A percentile compares a stretch with the other conserved stretches of the same genome.
Evolutionary conservation across 495 filamentous ascomycete species (phyloP).

Genomic region (Glutinoglossum americanum): DNA sequence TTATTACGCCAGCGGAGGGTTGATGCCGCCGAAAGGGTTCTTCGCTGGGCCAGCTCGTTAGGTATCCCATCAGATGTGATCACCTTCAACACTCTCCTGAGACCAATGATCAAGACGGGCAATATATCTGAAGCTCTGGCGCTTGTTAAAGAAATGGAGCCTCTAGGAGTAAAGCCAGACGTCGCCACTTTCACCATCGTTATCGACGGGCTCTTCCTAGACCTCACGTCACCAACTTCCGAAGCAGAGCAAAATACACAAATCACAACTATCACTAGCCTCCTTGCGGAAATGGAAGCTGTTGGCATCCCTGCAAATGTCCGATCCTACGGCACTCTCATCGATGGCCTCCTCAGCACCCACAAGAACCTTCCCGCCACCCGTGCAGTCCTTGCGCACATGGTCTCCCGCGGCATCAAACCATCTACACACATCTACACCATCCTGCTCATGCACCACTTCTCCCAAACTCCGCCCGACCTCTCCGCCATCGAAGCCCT

Average conservation of each 20-base stretch:
- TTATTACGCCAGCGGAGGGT: slow-evolving; percentile 22
- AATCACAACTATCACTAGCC: slow-evolving; percentile 13
- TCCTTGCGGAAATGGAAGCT: slow-evolving; percentile 31
- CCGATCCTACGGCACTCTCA: slow-evolving; percentile 37
- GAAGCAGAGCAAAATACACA: slow-evolving; percentile 19
- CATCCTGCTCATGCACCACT: slow-evolving; percentile 46
- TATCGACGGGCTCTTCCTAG: slow-evolving; percentile 25
- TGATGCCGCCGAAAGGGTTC: slow-evolving; percentile 24
- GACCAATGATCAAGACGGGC: slow-evolving; percentile 26
- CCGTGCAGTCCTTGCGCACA: slow-evolving; percentile 36
- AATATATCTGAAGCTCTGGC: slow-evolving; percentile 16
- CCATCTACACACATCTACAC: slow-evolving; percentile 43
- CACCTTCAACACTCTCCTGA: slow-evolving; percentile 51
- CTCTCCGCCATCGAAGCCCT: slow-evolving; percentile 32
- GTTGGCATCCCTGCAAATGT: slow-evolving; percentile 31
- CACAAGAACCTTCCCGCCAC: slow-evolving; percentile 25
- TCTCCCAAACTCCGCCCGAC: slow-evolving; percentile 31
- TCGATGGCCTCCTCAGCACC: slow-evolving; percentile 34
- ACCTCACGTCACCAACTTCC: slow-evolving; percentile 8
- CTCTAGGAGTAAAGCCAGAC: slow-evolving; percentile 23
- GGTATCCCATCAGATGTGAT: slow-evolving; percentile 34
- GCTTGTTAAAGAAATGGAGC: slow-evolving; percentile 28
- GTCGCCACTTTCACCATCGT: slow-evolving; percentile 33
- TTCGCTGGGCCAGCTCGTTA: slow-evolving; percentile 35
- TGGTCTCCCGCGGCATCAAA: slow-evolving; percentile 27